Percentiles rank a stretch among this genome's conserved stretches.
These are phyloP conservation scores for Orbilia blumenaviensis DNA, from an alignment of 2,329 filamentous ascomycete species.

Conservation along the genomic window DNA sequence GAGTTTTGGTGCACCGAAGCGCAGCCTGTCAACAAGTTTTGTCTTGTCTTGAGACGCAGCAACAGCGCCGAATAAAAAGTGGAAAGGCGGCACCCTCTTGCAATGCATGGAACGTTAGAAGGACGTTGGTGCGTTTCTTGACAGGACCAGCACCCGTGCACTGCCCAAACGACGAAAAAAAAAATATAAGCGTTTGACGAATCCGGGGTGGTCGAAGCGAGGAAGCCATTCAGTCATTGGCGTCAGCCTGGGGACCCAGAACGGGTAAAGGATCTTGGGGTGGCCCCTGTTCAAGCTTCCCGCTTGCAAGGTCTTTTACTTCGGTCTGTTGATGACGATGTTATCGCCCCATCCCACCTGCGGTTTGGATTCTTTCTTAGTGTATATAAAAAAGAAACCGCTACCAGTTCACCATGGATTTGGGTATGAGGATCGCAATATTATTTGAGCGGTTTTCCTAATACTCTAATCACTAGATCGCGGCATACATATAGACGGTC, in stretches of 20 bases:
- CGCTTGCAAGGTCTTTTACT: background rate
- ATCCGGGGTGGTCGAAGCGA: conserved; percentile 50
- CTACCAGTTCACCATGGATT: conserved; percentile 4
- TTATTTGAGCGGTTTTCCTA: conserved; percentile 9
- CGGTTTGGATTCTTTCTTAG: conserved; percentile 16
- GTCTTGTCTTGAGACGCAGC: conserved; percentile 36
- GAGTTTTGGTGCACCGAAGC: background rate
- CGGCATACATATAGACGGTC: background rate
- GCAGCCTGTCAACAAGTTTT: conserved; percentile 11
- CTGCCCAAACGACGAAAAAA: no score
- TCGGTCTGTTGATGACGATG: background rate
- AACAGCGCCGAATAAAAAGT: background rate
- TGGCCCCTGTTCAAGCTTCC: conserved; percentile 7
- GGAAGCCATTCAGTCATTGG: conserved; percentile 40
- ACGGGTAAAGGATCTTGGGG: conserved; percentile 14
- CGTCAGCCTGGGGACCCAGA: conserved; percentile 25
- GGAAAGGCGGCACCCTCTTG: background rate
- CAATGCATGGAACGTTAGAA: conserved; percentile 26
- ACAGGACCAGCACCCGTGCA: conserved; percentile 12
- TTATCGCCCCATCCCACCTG: background rate
- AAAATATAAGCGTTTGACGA: conserved; percentile 22
- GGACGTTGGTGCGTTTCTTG: conserved; percentile 9
- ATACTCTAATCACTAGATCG: background rate
- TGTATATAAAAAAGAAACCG: background rate
- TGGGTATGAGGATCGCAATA: conserved; percentile 15